Evolutionary conservation across 495 filamentous ascomycete genomes (phyloP).

Genomic region (Chaetomium cochliodes): DNA sequence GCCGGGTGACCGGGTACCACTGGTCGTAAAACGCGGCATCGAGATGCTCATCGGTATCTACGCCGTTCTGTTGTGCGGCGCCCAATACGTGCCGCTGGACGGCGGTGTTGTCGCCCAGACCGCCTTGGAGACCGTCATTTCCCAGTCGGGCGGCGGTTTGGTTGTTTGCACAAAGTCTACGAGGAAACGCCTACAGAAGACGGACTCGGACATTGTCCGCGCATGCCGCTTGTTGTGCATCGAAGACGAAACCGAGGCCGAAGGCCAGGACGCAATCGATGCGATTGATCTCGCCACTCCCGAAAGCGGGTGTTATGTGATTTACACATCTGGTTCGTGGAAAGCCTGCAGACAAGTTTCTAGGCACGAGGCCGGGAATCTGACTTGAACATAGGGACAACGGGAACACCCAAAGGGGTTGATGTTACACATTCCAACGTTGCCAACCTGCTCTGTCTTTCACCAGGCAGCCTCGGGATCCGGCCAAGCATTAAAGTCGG

Average conservation of each 20-base stretch:
- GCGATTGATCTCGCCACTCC: not conserved
- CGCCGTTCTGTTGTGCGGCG: constrained; percentile 51
- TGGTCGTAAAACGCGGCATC: constrained; percentile 36
- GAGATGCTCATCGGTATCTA: constrained; percentile 48
- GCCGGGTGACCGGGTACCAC: constrained; percentile 30
- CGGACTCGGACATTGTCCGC: constrained; percentile 1
- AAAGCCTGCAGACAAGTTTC: not conserved
- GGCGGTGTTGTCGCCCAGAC: constrained; percentile 39
- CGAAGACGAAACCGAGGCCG: not conserved
- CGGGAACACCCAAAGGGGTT: constrained; percentile 45
- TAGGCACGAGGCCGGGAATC: not conserved
- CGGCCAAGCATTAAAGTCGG: constrained; percentile 39
- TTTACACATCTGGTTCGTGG: constrained; percentile 42
- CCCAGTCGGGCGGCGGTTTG: constrained; percentile 26
- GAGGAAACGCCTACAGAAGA: constrained; percentile 18
- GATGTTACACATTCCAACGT: constrained; percentile 38
- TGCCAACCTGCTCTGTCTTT: constrained; percentile 35
- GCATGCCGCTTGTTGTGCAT: not conserved
- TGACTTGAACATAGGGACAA: constrained; percentile 25
- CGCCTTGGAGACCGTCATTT: constrained; percentile 35
- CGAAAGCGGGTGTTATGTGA: constrained; percentile 33
- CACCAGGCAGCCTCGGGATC: constrained; percentile 39
- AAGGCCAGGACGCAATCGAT: not conserved
- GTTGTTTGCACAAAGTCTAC: constrained; percentile 26
- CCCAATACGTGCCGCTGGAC: constrained; percentile 51